Evolutionary conservation across 768 basidiomycete genomes (phyloP).

Genomic region (Rickenella mellea): DNA sequence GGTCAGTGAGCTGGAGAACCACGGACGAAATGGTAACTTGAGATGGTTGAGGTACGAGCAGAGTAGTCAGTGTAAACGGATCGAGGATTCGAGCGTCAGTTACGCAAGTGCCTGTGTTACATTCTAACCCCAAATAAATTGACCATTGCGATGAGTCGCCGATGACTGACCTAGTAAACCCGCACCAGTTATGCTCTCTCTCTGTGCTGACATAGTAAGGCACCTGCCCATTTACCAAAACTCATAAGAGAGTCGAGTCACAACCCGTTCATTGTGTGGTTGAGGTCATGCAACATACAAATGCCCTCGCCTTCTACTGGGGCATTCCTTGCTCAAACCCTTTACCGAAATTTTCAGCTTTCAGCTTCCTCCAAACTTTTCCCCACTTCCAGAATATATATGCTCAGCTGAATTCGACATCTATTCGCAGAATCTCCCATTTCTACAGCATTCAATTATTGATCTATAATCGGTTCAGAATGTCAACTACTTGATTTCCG

Average conservation of each 20-base stretch:
- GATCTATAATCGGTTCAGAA: not conserved
- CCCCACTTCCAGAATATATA: not conserved
- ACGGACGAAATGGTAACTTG: constrained; percentile 27
- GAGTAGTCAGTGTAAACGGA: constrained; percentile 62
- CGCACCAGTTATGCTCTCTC: too few species aligned
- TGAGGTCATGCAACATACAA: constrained; percentile 18
- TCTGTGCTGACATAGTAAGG: too few species aligned
- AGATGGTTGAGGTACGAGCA: constrained; percentile 93
- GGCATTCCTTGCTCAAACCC: constrained; percentile 54
- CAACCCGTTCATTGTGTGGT: not conserved
- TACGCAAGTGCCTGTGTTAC: constrained; percentile 86
- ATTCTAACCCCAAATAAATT: constrained; percentile 29
- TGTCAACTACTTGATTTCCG: constrained; percentile 34
- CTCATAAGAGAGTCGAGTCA: not conserved
- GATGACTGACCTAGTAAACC: too few species aligned
- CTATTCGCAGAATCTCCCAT: not conserved
- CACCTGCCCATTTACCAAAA: not conserved
- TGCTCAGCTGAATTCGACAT: not conserved
- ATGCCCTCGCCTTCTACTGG: constrained; percentile 66
- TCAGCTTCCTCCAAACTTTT: not conserved
- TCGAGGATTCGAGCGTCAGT: constrained; percentile 85
- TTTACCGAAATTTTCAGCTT: constrained; percentile 38
- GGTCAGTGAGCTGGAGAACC: constrained; percentile 45
- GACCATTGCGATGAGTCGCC: too few species aligned
- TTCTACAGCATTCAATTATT: not conserved